Base-by-base conservation (phyloP, 192 early-diverging fungal genomes). In the Mortierella alpina region DNA sequence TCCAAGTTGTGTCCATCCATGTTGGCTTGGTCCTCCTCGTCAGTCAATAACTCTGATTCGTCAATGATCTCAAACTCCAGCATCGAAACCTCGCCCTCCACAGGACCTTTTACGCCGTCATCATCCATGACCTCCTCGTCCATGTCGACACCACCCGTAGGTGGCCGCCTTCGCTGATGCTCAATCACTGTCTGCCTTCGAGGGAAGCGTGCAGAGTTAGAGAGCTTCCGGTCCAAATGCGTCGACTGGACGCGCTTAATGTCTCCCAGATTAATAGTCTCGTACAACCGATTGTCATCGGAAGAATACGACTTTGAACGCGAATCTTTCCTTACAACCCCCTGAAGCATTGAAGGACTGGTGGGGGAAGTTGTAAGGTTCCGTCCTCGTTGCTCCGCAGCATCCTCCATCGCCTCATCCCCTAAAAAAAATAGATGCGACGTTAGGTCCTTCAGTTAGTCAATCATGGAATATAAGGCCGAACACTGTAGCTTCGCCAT, bases 241-340 rank as follows among this genome's bases (percentile, higher is more conserved):
- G 84, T 84, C 44, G 89, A 88, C 52, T 86, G 87, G 45, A 86
- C 84, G n/a, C 87, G 84, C 59, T 86, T 88, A 18, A 90, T 87
- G 55, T 90, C 88, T 17, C 79, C 76, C 20, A 83, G 66, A 50
- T 86, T 72, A 31, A 87, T 84, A 1, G 75, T 44, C 47, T 82
- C 72, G 44, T 79, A 83, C 11, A 48, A 49, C 13, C 72, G 75
- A 64, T 63, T 68, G 42, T 85, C 82, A 10, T 83, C 86, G 7
- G 75, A 72, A 0, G 79, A 82, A 61, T 82, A 84, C 8, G 85
- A 84, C 59, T 86, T 86, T 52, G 83, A 86, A 0, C 79, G 57
- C 2, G 85, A 84, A 55, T 86, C 85, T 51, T 82, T 84, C 63
- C 79, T 70, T 15, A 59, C 31, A 42, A 86, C 59, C 12, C 59